These are phyloP conservation scores for Brachypodium distachyon DNA, from an alignment of 202 grass and related monocot genomes.

Conservation along the genomic window DNA sequence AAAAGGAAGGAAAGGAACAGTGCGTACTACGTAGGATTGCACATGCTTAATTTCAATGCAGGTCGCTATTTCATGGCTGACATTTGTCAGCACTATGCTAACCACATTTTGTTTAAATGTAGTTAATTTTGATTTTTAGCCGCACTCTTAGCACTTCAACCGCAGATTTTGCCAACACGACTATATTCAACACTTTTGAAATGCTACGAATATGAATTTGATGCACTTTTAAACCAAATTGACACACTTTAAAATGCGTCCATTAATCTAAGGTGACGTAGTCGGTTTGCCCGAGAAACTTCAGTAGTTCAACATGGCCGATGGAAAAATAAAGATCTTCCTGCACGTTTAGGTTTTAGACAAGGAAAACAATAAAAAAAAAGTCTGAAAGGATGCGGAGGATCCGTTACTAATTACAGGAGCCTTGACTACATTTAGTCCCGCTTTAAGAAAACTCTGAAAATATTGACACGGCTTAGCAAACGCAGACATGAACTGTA, in stretches of 20 bases:
- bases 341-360: background rate
- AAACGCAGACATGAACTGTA: slow-evolving; percentile 36
- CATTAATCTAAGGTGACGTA: too few relatives aligned
- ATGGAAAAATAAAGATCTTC: background rate
- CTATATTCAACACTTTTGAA: too few relatives aligned
- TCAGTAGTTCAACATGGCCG: background rate
- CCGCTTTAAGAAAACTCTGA: background rate
- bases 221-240: too few relatives aligned
- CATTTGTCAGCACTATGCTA: too few relatives aligned
- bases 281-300: background rate
- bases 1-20: background rate
- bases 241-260: too few relatives aligned
- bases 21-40: background rate
- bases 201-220: too few relatives aligned
- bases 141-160: too few relatives aligned
- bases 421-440: background rate
- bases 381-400: background rate
- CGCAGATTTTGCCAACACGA: too few relatives aligned
- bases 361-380: background rate
- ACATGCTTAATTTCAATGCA: too few relatives aligned
- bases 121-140: too few relatives aligned
- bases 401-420: background rate
- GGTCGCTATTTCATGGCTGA: too few relatives aligned
- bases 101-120: too few relatives aligned
- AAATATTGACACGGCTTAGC: slow-evolving; percentile 31